Base-by-base conservation (phyloP, 176 grass and related monocot genomes). In the Carex littledalei region DNA sequence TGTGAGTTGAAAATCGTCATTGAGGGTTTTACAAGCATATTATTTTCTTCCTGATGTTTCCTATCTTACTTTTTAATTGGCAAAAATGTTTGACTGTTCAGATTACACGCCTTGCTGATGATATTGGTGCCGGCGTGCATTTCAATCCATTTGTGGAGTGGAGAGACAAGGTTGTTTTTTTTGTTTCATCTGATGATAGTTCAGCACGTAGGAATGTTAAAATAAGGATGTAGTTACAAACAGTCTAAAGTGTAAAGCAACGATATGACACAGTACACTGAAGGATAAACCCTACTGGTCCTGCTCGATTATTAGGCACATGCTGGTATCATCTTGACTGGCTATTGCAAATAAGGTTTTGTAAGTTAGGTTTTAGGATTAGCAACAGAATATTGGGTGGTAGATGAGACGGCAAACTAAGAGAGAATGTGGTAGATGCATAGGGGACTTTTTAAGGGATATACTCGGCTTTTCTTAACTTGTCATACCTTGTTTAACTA, bases 101-200 rank as follows among this genome's bases (percentile, higher is more conserved):
- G 95, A 84, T 94, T 80, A 98, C 82, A 47, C 22, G 89, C 31
- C 60, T 98, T 17, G 89, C 88, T 7, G 89, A 94, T 80, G 37
- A 18, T 5, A 74, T 98, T 34, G 95, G 95, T 20, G 91, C 75
- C 0, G 95, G 92, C 0, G 95, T 98, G 31, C 88, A 94, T 67
- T 98, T 98, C 79, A 98, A 98, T 91, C 95, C 91, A 0, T 98
- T 98, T 80, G 95, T 98, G 39, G 87, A 87, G 56, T 94, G 95
- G 95, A 90, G 63, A 80, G 79, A 90, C 22, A 94, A 93, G 95
- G 95, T 97, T 88, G 0, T 29, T 70, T n/a, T 29, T 39, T 8
- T 22, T 58, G 16, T 6, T 29, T 81, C 81, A 45, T 82, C 35
- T 22, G 73, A 81, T 72, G 11, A 21, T 11, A 35, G 18, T 84